Base-by-base conservation (phyloP, 495 filamentous ascomycete species). In the Podospora anserina region DNA sequence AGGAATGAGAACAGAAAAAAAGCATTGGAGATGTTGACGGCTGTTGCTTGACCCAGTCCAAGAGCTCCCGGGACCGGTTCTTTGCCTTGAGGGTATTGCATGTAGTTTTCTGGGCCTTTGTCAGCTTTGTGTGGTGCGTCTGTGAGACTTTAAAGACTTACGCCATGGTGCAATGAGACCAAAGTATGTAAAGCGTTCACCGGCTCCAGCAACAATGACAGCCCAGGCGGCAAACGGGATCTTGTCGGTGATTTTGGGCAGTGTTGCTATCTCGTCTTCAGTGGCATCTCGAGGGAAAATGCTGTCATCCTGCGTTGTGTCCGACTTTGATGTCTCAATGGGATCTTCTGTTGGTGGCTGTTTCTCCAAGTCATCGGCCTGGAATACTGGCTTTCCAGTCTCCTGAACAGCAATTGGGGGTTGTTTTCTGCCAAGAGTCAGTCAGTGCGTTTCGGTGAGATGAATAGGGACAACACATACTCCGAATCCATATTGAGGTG, bases 11-110 rank as follows among this genome's bases (percentile, higher is more conserved):
- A 86, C 56, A 87, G 75, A n/a, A 79, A 71, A 67, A 88, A 85
- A 39, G 80, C 79, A n/a, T 81, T 82, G 71, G 81, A 86, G 63
- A 88, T 70, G 13, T 75, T 79, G n/a, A 80, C 80, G n/a, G 81
- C 78, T 18, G 70, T 78, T 0, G 75, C 74, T 63, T 83, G 81
- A 15, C 81, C 81, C 19, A 82, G 71, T 4, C 79, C 80, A 28
- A 83, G 67, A 13, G 78, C 78, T 44, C 81, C 79, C 23, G 80
- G 79, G 1, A 74, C 56, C 3, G 69, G 65, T 9, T 54, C 27
- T n/a, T 63, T 65, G 34, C 65, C 69, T 20, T 65, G 65, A 15
- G 66, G 27, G 65, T 74, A 49, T 58, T 74, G 71, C 71, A 74
- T 74, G 65, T 74, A 69, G 69, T 74, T 74, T 71, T 74, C 71